Conservation (phyloP, 1,139 yeast genomes). For the Candida dubliniensis region DNA sequence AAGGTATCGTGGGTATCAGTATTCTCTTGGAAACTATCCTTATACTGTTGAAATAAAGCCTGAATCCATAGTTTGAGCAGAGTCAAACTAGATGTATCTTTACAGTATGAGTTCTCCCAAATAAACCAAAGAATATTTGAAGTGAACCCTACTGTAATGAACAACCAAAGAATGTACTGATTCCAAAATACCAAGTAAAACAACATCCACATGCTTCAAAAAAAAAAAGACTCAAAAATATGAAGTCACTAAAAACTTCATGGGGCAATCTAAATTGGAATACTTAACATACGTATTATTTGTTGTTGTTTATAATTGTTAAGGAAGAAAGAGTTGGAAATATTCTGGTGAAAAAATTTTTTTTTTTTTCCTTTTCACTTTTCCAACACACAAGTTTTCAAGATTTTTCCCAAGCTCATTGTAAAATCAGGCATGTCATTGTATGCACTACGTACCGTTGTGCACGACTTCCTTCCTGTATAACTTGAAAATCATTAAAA, state of each 20-base stretch:
- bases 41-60: slow-evolving; percentile 16
- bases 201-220: slow-evolving; percentile 2
- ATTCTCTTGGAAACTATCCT: slow-evolving; percentile 20
- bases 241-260: not conserved
- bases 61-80: slow-evolving; percentile 7
- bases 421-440: not conserved
- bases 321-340: not conserved
- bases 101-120: slow-evolving; percentile 1
- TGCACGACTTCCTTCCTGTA: not conserved
- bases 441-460: too few species aligned
- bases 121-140: slow-evolving; percentile 3
- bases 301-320: not conserved
- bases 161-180: slow-evolving; percentile 11
- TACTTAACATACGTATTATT: not conserved
- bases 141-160: slow-evolving; percentile 6
- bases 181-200: slow-evolving; percentile 7
- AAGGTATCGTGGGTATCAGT: slow-evolving; percentile 26
- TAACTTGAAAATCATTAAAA: not conserved
- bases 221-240: slow-evolving; percentile 6
- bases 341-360: not conserved
- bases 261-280: not conserved
- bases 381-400: not conserved
- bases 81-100: slow-evolving; percentile 2
- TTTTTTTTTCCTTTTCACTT: not conserved
- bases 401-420: not conserved